These are phyloP conservation scores for Iberis amara DNA, from an alignment of 441 rosid species.

Conservation along the genomic window DNA sequence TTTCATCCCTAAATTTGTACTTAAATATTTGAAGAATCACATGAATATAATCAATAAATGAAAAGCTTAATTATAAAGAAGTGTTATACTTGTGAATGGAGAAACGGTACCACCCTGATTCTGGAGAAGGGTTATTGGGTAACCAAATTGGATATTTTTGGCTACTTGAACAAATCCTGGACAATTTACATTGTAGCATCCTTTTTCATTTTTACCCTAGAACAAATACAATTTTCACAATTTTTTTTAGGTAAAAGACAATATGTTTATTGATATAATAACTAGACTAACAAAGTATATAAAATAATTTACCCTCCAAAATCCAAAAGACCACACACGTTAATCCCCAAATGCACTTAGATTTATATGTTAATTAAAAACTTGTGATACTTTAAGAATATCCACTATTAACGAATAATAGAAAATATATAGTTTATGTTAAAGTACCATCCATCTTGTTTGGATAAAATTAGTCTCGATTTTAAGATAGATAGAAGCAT, in stretches of 20 bases:
- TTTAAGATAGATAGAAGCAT: neutral
- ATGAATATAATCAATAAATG: no score
- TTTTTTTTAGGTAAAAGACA: no score
- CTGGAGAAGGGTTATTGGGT: neutral
- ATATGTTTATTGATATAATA: no score
- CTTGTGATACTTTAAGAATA: no score
- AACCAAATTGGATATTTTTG: neutral
- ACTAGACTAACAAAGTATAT: no score
- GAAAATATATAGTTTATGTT: neutral
- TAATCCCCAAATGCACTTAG: neutral
- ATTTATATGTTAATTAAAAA: no score
- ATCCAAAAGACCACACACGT: neutral
- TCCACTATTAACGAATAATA: no score
- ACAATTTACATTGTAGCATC: neutral
- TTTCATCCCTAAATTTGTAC: no score
- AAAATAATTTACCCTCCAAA: neutral
- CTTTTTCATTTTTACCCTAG: slow-evolving; percentile 10
- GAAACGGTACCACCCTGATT: no score
- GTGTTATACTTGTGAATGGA: neutral
- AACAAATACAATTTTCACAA: no score
- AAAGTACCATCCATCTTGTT: neutral
- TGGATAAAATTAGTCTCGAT: neutral
- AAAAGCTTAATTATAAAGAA: no score
- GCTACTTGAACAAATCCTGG: slow-evolving; percentile 11
- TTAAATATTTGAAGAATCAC: no score